These are phyloP conservation scores for Atkinsonella hypoxylon DNA, from an alignment of 2,329 filamentous ascomycete species.

Conservation along the genomic window DNA sequence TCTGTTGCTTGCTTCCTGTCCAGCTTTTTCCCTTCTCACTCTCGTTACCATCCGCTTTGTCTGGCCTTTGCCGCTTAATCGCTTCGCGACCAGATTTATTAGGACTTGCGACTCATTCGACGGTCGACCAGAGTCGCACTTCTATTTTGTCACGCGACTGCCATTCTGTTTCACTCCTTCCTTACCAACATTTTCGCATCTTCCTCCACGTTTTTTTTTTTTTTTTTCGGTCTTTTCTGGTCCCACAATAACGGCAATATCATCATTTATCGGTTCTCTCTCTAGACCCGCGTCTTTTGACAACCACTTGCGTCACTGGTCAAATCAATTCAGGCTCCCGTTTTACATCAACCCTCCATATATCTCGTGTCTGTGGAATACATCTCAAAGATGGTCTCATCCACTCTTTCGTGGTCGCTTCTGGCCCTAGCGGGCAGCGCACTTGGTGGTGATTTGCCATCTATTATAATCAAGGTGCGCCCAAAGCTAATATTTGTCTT, in stretches of 20 bases:
- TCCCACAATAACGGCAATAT: neutral
- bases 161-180: neutral
- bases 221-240: too few species aligned
- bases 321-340: neutral
- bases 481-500: constrained; percentile 9
- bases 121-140: neutral
- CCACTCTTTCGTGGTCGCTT: constrained; percentile 20
- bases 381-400: constrained; percentile 20
- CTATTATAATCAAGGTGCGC: constrained; percentile 58
- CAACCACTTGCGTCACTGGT: neutral
- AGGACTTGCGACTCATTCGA: neutral
- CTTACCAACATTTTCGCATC: neutral
- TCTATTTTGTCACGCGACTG: neutral
- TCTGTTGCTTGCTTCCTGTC: neutral
- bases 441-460: constrained; percentile 34
- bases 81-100: neutral
- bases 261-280: neutral
- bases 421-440: constrained; percentile 30
- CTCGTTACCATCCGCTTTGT: neutral
- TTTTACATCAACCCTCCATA: too few species aligned
- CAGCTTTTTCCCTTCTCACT: neutral
- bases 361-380: too few species aligned
- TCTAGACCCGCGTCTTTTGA: neutral
- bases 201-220: too few species aligned
- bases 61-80: neutral